Evolutionary conservation across 1,139 yeast genomes (phyloP), one percentile per base, ranked within the genome.

Genomic region (Magnusiomyces sp.): DNA sequence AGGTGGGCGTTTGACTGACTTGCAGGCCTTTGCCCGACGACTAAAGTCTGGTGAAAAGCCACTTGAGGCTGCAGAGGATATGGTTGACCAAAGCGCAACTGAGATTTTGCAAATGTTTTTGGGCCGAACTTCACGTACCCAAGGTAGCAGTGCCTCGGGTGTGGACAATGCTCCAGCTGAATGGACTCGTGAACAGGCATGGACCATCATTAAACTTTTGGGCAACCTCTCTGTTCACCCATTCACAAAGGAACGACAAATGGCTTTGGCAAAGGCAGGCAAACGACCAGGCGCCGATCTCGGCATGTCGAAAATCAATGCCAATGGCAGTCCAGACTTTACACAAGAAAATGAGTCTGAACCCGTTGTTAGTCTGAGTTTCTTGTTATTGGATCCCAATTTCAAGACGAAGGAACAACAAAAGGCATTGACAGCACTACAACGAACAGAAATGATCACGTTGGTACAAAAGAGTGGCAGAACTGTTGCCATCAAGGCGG

Each of bases 1-100:
- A 32, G 98, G 98, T 11, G 98, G 98, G 40, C 79, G 98, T 56
- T 85, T 92, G 90, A 74, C 90, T 50, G 98, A 92, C 63, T 73
- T 92, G 50, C 97, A 92, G 66, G 83, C 95, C 17, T 88, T 88
- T 67, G 84, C 85, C 0, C 78, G 97, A 60, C 83, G 97, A 49
- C 76, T 92, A 20, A 82, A 81, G 58, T 80, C 92, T 0, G 98
- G 98, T 2, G 97, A 92, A 63, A 64, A 77, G 10, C 95, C 96
- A 0, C 61, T 68, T 19, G 83, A 76, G 48, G 97, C 98, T 0
- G 70, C 89, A 44, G 67, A 75, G 3, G 94, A 88, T 57, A 84
- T 92, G 83, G 76, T 88, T 7, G 74, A 72, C 34, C 96, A 89
- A 64, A 83, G 95, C 0, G 81, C 94, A 2, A 90, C 88, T 59